Evolutionary conservation across 345 rosid genomes (phyloP).

Genomic region (Eucalyptus guilfoylei): DNA sequence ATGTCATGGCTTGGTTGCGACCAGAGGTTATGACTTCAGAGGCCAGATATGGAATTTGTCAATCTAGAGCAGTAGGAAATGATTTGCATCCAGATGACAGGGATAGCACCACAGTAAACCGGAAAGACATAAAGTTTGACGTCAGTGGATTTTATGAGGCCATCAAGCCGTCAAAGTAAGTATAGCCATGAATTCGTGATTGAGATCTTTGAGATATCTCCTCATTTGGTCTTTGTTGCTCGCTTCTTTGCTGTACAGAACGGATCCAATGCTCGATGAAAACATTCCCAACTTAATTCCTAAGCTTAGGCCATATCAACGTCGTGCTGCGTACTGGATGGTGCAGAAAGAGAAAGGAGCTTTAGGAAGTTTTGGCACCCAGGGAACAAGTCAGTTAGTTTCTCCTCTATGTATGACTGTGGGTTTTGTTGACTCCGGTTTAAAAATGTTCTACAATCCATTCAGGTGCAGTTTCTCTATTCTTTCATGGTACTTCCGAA

Average conservation of each 20-base stretch:
- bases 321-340: constrained; percentile 97
- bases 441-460: constrained; percentile 87
- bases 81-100: constrained; percentile 2
- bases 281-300: constrained; percentile 64
- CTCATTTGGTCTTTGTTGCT: not conserved
- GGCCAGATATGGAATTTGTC: constrained; percentile 43
- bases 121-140: constrained; percentile 44
- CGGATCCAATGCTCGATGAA: constrained; percentile 48
- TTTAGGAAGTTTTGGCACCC: constrained; percentile 14
- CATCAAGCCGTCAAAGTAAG: constrained; percentile 93
- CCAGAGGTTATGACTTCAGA: constrained; percentile 88
- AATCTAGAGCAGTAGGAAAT: constrained; percentile 10
- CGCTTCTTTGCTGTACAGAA: constrained; percentile 25
- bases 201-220: not conserved
- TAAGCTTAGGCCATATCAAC: constrained; percentile 81
- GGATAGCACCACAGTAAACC: constrained; percentile 11
- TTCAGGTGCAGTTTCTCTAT: constrained; percentile 49
- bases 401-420: constrained; percentile 67
- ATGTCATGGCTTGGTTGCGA: constrained; percentile 85
- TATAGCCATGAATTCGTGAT: not conserved
- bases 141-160: constrained; percentile 87
- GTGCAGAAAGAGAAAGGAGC: constrained; percentile 72
- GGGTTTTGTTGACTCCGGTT: constrained; percentile 48
- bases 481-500: not conserved
- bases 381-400: constrained; percentile 26